phyloP scores from a whole-genome alignment of 1,284 basidiomycete species.

The Albatrellus sp. region DNA sequence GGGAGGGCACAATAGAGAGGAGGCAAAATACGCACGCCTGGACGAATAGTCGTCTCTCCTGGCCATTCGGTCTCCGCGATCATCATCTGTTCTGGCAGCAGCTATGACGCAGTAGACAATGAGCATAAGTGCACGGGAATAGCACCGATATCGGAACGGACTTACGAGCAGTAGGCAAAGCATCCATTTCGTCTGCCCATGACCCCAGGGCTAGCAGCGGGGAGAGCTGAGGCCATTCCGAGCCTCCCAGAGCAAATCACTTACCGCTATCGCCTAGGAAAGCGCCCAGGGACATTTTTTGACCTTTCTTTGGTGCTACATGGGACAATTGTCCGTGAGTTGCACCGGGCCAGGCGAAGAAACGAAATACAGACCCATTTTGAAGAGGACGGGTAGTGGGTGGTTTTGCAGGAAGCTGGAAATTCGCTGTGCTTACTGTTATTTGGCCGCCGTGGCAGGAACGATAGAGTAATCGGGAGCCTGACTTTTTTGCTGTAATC shows the following conservation, averaged over 20 bases:
- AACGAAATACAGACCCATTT: conserved; percentile 19
- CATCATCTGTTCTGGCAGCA: conserved; percentile 48
- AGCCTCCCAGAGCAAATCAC: conserved; percentile 17
- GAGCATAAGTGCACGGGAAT: conserved; percentile 9
- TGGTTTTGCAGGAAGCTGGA: conserved; percentile 7
- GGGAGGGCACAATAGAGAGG: not conserved
- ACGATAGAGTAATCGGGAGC: too few species aligned
- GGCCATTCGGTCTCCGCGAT: conserved; percentile 40
- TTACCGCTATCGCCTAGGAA: conserved; percentile 77
- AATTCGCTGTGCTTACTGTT: conserved; percentile 13
- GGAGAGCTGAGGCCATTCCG: conserved; percentile 8
- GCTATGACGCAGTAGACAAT: conserved; percentile 27
- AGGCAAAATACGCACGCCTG: conserved; percentile 33
- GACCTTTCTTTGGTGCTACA: conserved; percentile 75
- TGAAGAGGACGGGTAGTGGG: conserved; percentile 7
- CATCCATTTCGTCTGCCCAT: conserved; percentile 96
- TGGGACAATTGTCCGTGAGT: not conserved
- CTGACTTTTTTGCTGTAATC: too few species aligned
- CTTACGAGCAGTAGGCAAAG: conserved; percentile 82
- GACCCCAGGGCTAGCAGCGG: conserved; percentile 58
- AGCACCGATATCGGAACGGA: conserved; percentile 12
- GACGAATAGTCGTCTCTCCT: conserved; percentile 54
- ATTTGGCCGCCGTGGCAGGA: conserved; percentile 10
- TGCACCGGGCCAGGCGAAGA: not conserved
- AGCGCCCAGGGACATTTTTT: conserved; percentile 84